phyloP scores from a whole-genome alignment of 2,329 filamentous ascomycete genomes.

The Alternaria angustiovoidea region DNA sequence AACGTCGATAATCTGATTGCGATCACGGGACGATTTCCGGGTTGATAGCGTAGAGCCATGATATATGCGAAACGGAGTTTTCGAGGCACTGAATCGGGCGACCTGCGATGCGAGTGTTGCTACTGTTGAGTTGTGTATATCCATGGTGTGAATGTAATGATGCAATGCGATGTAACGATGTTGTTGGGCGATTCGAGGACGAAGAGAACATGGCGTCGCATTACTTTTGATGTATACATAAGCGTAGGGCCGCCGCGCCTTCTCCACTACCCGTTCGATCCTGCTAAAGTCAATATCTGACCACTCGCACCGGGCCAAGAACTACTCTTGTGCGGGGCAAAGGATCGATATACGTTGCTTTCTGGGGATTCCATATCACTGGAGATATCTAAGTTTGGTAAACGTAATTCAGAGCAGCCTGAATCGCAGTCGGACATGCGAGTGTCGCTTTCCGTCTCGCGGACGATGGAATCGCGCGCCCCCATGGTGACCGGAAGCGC shows the following conservation, averaged over 20 bases:
- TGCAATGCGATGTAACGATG: not conserved
- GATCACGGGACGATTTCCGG: slow-evolving; percentile 52
- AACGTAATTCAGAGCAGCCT: not conserved
- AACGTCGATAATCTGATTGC: slow-evolving; percentile 58
- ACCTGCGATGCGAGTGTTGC: slow-evolving; percentile 46
- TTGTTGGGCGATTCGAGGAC: slow-evolving; percentile 1
- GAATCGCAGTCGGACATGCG: not conserved
- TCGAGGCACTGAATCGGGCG: slow-evolving; percentile 54
- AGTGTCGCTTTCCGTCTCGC: slow-evolving; percentile 1
- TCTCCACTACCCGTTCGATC: slow-evolving; percentile 30
- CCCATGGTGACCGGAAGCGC: slow-evolving; percentile 27
- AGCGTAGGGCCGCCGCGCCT: slow-evolving; percentile 38
- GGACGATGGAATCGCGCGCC: slow-evolving; percentile 7
- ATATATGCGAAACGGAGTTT: slow-evolving; percentile 62
- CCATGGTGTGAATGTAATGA: slow-evolving; percentile 27
- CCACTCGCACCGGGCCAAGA: slow-evolving; percentile 6
- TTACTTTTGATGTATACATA: slow-evolving; percentile 21
- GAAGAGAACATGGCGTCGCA: slow-evolving; percentile 12
- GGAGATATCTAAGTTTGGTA: not conserved
- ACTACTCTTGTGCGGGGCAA: slow-evolving; percentile 7
- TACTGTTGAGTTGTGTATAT: slow-evolving; percentile 38
- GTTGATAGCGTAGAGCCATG: slow-evolving; percentile 67
- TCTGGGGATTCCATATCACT: not conserved
- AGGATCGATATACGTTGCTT: not conserved
- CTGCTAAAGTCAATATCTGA: slow-evolving; percentile 17